Base-by-base conservation (phyloP, 148 eudicot species). In the Cornus kousa region DNA sequence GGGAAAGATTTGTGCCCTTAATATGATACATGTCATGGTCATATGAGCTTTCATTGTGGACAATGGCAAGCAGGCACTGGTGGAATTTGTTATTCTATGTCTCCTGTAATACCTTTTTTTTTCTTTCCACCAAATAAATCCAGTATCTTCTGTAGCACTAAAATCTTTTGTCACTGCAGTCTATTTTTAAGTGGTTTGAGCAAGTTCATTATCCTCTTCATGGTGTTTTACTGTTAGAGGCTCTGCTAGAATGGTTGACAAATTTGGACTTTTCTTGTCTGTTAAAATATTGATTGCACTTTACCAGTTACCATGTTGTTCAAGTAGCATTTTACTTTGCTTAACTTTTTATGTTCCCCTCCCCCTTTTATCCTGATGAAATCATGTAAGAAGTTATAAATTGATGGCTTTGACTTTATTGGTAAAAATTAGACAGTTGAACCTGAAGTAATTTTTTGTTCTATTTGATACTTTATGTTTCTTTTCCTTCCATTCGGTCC, bases 401-500 rank as follows among this genome's bases (percentile, higher is more conserved):
- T 13, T 53, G n/a, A 14, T n/a, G 17, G 48, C 50, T 22, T 48
- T 69, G 40, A 20, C 13, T 39, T 33, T 77, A 28, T 7, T 68
- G 12, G 68, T 24, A 2, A 33, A 69, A 80, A 46, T 37, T 67
- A 55, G 43, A 13, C 19, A 13, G 67, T 65, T 31, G 31, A 33
- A 14, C 75, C 59, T 31, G 39, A 13, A 31, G 62, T 14, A 28
- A 28, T 55, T 53, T 53, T 74, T 2, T 31, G 16, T 74, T 2
- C 40, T 33, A 53, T 57, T 68, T 69, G 32, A 23, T 43, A 0
- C 24, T 76, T 48, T 71, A 60, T 74, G 71, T 40, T 79, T 32
- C 53, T 35, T 70, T 5, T n/a, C 16, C 48, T 76, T 60, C 33
- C 22, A 16, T 46, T 28, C 28, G 22, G 5, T 74, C 14, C n/a